Percentiles rank a stretch among this genome's conserved stretches.
Conservation (phyloP, 2,329 filamentous ascomycete genomes). For the Exophiala lecanii-corni region DNA sequence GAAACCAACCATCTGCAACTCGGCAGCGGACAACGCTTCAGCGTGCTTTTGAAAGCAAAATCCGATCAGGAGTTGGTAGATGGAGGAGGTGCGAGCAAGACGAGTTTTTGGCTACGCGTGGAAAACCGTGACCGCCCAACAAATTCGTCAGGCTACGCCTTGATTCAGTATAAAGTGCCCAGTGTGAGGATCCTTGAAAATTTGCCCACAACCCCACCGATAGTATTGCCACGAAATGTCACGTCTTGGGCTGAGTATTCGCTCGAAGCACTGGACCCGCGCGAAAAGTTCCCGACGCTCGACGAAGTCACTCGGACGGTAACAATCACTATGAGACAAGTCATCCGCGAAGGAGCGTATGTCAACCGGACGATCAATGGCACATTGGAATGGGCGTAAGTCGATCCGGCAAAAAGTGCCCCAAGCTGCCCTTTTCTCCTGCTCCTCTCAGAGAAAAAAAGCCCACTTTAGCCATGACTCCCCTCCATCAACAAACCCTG, state of each 20-base stretch:
- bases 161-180: conserved; percentile 25
- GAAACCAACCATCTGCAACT: conserved; percentile 50
- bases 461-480: too few species aligned
- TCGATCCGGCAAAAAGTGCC: too few species aligned
- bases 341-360: conserved; percentile 19
- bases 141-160: conserved; percentile 29
- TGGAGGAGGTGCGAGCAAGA: conserved; percentile 35
- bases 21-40: conserved; percentile 57
- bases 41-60: conserved; percentile 53
- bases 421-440: too few species aligned
- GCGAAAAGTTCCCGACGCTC: conserved; percentile 24
- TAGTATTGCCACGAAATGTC: conserved; percentile 21
- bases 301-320: conserved; percentile 49
- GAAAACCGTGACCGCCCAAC: conserved; percentile 27
- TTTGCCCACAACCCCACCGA: conserved; percentile 23
- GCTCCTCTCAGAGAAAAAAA: too few species aligned
- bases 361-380: conserved; percentile 22
- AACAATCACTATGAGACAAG: conserved; percentile 40
- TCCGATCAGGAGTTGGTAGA: conserved; percentile 25
- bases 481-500: too few species aligned
- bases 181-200: conserved; percentile 2
- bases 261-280: conserved; percentile 19
- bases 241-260: conserved; percentile 26
- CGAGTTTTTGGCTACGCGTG: conserved; percentile 45
- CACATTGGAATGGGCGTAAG: conserved; percentile 26